phyloP scores from a whole-genome alignment of 2,329 filamentous ascomycete species.

The Aspergillus sp. region DNA sequence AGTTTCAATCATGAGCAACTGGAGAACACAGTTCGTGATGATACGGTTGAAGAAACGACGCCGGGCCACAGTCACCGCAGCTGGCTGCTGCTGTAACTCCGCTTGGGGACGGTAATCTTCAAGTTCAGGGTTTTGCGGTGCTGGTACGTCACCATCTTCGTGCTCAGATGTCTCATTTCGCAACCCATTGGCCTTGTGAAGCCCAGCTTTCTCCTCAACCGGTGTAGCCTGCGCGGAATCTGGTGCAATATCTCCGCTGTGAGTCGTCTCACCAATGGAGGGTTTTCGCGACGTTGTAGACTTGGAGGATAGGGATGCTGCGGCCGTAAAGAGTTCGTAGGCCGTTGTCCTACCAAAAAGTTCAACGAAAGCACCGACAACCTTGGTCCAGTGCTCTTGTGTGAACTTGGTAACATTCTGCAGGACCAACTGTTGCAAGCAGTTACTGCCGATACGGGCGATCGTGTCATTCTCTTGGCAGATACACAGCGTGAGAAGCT shows the following conservation, averaged over 20 bases:
- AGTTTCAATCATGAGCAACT: slow-evolving; percentile 98
- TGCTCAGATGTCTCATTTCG: slow-evolving; percentile 23
- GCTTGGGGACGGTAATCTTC: slow-evolving; percentile 77
- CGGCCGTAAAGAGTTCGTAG: slow-evolving; percentile 88
- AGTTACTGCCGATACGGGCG: slow-evolving; percentile 95
- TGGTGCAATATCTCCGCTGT: slow-evolving; percentile 1
- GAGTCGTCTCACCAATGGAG: slow-evolving; percentile 18
- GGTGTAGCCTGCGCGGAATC: slow-evolving; percentile 15
- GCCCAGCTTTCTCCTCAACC: slow-evolving; percentile 16
- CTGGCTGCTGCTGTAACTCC: slow-evolving; percentile 73
- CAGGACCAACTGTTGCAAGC: slow-evolving; percentile 88
- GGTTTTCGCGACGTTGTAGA: slow-evolving; percentile 17
- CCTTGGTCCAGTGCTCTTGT: slow-evolving; percentile 80
- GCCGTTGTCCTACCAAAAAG: slow-evolving; percentile 92
- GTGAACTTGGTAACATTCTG: slow-evolving; percentile 94
- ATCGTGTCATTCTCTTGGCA: slow-evolving; percentile 99
- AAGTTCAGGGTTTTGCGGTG: slow-evolving; percentile 43
- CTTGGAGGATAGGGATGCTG: slow-evolving; percentile 41
- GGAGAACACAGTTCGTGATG: slow-evolving; percentile 94
- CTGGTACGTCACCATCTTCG: slow-evolving; percentile 26
- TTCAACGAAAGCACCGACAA: slow-evolving; percentile 92
- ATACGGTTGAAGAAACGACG: slow-evolving; percentile 98
- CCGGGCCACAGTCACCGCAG: slow-evolving; percentile 86
- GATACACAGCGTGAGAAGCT: slow-evolving; percentile 89
- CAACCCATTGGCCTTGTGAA: slow-evolving; percentile 21